Conservation (phyloP, 352 stramenopile species). For the Globisporangium irregulare region DNA sequence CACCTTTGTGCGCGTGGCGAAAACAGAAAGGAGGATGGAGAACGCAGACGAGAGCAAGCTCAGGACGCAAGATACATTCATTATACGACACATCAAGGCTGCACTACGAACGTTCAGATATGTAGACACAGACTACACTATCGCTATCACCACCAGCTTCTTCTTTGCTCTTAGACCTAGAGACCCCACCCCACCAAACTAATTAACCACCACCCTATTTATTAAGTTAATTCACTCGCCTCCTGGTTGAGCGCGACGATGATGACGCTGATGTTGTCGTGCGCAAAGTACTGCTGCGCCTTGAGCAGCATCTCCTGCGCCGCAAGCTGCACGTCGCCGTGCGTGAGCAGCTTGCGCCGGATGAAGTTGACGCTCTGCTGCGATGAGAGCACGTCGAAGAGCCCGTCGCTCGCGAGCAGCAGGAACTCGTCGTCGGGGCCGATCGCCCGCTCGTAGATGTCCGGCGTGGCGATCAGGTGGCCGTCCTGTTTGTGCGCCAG, state of each 20-base stretch:
- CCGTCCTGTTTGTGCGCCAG: conserved; percentile 87
- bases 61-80: conserved; percentile 7
- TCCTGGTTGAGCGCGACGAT: conserved; percentile 84
- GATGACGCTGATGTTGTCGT: conserved; percentile 91
- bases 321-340: conserved; percentile 88
- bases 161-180: conserved; percentile 1
- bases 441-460: conserved; percentile 71
- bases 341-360: conserved; percentile 77
- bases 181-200: conserved; percentile 2
- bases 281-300: conserved; percentile 84
- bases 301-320: conserved; percentile 87
- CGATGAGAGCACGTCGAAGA: conserved; percentile 90
- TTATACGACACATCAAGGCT: not conserved
- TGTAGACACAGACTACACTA: not conserved
- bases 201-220: conserved; percentile 13
- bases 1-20: not conserved
- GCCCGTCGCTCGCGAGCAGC: conserved; percentile 88
- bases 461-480: conserved; percentile 81
- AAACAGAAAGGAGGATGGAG: not conserved
- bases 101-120: not conserved
- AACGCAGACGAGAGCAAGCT: not conserved
- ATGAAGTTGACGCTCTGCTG: conserved; percentile 92
- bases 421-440: conserved; percentile 82
- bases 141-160: not conserved
- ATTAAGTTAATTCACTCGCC: conserved; percentile 17